Conservation (phyloP, 192 early-diverging fungal species). For the Coemansia sp. region DNA sequence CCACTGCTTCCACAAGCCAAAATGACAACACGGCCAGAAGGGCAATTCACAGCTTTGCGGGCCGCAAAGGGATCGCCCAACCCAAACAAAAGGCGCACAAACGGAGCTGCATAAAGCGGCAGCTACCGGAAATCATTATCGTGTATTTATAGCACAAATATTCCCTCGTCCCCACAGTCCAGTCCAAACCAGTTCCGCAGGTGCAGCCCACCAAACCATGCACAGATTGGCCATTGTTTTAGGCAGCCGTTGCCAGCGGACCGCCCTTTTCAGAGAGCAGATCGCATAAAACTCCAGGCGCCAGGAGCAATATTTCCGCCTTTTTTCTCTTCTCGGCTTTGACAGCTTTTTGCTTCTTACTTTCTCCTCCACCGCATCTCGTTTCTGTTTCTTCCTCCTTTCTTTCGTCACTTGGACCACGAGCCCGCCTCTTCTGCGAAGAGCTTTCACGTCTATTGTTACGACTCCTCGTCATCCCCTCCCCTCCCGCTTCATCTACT, state of each 20-base stretch:
- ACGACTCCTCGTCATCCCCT: constrained; percentile 5
- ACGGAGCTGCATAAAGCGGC: background rate
- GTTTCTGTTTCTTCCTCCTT: constrained; percentile 6
- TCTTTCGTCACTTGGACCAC: background rate
- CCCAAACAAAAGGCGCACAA: constrained; percentile 6
- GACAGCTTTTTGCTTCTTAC: constrained; percentile 4
- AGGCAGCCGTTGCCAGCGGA: background rate
- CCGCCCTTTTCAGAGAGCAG: background rate
- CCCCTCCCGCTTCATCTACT: constrained; percentile 5
- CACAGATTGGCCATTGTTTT: background rate
- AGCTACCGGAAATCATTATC: constrained; percentile 1
- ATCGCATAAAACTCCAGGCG: background rate
- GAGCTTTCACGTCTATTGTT: background rate
- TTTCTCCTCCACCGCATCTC: constrained; percentile 1
- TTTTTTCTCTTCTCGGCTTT: background rate
- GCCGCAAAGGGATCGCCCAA: background rate
- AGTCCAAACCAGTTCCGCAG: background rate
- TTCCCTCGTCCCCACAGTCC: constrained; percentile 1
- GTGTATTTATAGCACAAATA: background rate
- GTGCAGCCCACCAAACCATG: background rate
- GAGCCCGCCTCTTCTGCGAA: background rate
- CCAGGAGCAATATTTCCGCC: background rate
- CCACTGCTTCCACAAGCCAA: background rate
- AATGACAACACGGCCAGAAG: background rate
- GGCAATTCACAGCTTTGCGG: background rate